Conservation (phyloP, 2,329 filamentous ascomycete genomes). For the Venturia carpophila region DNA sequence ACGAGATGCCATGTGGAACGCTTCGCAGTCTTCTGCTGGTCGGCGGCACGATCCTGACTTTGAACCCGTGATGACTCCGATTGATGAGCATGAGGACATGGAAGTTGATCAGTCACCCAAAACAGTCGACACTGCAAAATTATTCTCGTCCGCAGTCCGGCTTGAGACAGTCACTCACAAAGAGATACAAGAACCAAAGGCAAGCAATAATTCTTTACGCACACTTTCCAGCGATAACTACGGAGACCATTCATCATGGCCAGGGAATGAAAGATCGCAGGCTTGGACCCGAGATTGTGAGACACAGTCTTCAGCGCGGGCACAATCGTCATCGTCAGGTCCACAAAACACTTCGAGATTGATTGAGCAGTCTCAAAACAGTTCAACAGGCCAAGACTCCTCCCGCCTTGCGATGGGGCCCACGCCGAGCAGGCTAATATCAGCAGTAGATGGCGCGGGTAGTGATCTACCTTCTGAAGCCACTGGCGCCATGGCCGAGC, state of each 20-base stretch:
- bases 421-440: not conserved
- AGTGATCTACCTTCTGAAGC: conserved; percentile 8
- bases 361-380: not conserved
- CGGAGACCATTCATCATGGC: not conserved
- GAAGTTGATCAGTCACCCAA: not conserved
- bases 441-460: not conserved
- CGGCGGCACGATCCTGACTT: not conserved
- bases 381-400: not conserved
- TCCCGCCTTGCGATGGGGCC: not conserved
- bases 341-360: not conserved
- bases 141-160: conserved; percentile 4
- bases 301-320: not conserved
- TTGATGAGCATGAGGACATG: not conserved
- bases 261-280: not conserved
- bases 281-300: not conserved
- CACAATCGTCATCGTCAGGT: not conserved
- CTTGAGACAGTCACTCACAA: not conserved
- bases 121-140: not conserved
- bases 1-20: not conserved
- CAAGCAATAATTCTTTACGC: not conserved
- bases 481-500: conserved; percentile 4
- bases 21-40: not conserved
- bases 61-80: not conserved
- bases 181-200: not conserved
- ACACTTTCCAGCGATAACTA: conserved; percentile 5